Percentiles rank a stretch among this genome's conserved stretches.
Conservation (phyloP, 2,329 filamentous ascomycete genomes). For the Boeremia lycopersici region DNA sequence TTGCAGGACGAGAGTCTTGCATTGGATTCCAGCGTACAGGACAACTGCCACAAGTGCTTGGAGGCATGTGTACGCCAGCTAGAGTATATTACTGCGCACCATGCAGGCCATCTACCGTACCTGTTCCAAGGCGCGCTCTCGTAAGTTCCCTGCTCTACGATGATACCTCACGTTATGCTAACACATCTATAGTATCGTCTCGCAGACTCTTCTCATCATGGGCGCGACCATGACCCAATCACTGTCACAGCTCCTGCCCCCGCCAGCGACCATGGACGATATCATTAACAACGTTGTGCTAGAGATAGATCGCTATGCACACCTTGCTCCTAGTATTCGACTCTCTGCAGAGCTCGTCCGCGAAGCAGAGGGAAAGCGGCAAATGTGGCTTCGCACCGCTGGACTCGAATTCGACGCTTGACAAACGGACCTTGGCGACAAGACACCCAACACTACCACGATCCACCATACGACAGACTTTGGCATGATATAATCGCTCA, state of each 20-base stretch:
- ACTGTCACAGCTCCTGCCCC: constrained; percentile 68
- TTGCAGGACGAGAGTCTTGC: constrained; percentile 77
- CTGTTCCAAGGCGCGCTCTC: constrained; percentile 80
- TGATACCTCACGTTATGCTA: constrained; percentile 5
- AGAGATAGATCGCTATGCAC: constrained; percentile 75
- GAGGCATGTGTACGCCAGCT: constrained; percentile 81
- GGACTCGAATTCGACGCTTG: constrained; percentile 48
- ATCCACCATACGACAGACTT: neutral
- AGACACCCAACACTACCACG: neutral
- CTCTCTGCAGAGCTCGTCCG: constrained; percentile 81
- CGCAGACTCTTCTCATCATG: constrained; percentile 82
- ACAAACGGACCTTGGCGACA: neutral
- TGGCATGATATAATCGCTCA: neutral
- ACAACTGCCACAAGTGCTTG: constrained; percentile 80
- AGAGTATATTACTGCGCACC: constrained; percentile 78
- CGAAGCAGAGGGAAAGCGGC: constrained; percentile 74
- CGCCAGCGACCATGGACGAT: constrained; percentile 65
- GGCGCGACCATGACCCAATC: constrained; percentile 80
- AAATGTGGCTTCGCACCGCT: constrained; percentile 59
- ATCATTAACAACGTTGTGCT: constrained; percentile 79
- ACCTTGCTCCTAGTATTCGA: constrained; percentile 75
- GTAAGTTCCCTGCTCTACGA: constrained; percentile 32
- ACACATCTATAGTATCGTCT: constrained; percentile 68
- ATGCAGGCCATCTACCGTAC: constrained; percentile 83
- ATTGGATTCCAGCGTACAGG: constrained; percentile 73